Evolutionary conservation across 805 yeast genomes (phyloP).

Genomic region (Tetrapisispora arboricola): DNA sequence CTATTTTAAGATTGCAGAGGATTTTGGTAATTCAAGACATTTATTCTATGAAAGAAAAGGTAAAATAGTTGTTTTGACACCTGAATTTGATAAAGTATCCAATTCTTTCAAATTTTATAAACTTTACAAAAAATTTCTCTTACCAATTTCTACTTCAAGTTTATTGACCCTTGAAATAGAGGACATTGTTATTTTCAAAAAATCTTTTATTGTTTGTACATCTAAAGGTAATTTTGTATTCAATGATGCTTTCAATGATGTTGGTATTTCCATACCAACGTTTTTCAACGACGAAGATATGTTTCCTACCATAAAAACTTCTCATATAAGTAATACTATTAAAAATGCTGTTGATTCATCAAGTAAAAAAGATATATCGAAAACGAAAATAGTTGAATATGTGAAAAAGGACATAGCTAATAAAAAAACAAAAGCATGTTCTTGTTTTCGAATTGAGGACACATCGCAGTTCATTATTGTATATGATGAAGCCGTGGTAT

Average conservation of each 20-base stretch:
- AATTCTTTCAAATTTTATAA: slow-evolving; percentile 26
- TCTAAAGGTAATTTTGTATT: slow-evolving; percentile 57
- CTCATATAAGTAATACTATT: slow-evolving; percentile 14
- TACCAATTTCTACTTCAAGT: slow-evolving; percentile 48
- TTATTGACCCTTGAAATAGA: slow-evolving; percentile 47
- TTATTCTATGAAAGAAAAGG: slow-evolving; percentile 46
- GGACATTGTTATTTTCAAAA: slow-evolving; percentile 53
- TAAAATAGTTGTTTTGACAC: slow-evolving; percentile 34
- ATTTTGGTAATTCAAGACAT: slow-evolving; percentile 49
- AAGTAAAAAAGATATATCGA: slow-evolving; percentile 21
- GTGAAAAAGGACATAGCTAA: slow-evolving; percentile 32
- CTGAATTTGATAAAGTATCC: slow-evolving; percentile 27
- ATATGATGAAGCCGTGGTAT: slow-evolving; percentile 61
- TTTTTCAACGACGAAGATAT: slow-evolving; percentile 38
- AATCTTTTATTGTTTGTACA: slow-evolving; percentile 57
- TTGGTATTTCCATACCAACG: slow-evolving; percentile 42
- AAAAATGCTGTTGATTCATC: slow-evolving; percentile 14
- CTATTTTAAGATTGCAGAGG: slow-evolving; percentile 60
- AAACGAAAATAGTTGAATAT: slow-evolving; percentile 26
- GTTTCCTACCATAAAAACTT: slow-evolving; percentile 10
- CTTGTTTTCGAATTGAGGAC: slow-evolving; percentile 51
- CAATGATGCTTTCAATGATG: slow-evolving; percentile 41
- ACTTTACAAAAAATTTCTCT: slow-evolving; percentile 45
- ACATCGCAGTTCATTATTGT: slow-evolving; percentile 48
- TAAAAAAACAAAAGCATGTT: slow-evolving; percentile 39